Percentiles rank a stretch among this genome's conserved stretches.
These are phyloP conservation scores for Parafenestella ontariensis DNA, from an alignment of 2,329 filamentous ascomycete genomes.

Conservation along the genomic window DNA sequence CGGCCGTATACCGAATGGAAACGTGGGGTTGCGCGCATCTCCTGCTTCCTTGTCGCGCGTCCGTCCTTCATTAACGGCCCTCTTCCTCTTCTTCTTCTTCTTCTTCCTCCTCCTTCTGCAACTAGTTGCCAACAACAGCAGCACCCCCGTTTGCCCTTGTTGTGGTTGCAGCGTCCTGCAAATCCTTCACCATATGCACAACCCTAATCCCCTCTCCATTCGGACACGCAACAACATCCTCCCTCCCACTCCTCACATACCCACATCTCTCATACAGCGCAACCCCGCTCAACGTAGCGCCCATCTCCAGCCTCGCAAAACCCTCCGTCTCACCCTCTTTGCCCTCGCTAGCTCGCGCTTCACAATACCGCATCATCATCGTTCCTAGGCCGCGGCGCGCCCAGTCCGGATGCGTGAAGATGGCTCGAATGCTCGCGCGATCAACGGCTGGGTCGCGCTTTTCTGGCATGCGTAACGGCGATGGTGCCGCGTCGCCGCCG, in stretches of 20 bases:
- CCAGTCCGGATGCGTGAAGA: constrained; percentile 43
- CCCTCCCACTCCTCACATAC: constrained; percentile 43
- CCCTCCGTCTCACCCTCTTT: constrained; percentile 21
- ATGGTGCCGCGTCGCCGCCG: constrained; percentile 42
- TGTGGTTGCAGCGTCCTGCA: neutral
- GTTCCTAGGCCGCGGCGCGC: constrained; percentile 42
- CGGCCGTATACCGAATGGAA: no score
- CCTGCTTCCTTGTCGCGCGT: no score
- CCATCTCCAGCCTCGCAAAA: constrained; percentile 44
- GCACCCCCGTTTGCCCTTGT: no score
- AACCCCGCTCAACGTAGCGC: constrained; percentile 44
- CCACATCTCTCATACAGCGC: constrained; percentile 45
- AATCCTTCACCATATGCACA: constrained; percentile 46
- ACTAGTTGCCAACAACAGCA: neutral
- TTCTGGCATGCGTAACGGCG: constrained; percentile 37
- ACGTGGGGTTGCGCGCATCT: no score
- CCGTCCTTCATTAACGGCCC: no score
- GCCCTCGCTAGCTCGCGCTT: constrained; percentile 32
- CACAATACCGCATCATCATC: constrained; percentile 49
- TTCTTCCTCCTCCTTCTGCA: neutral
- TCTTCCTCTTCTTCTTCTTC: no score
- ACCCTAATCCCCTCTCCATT: constrained; percentile 44
- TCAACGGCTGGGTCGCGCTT: constrained; percentile 36
- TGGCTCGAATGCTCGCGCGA: constrained; percentile 44
- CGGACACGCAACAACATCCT: constrained; percentile 41